These are phyloP conservation scores for Hymenoscyphus salicellus DNA, from an alignment of 2,329 filamentous ascomycete species.

Conservation along the genomic window DNA sequence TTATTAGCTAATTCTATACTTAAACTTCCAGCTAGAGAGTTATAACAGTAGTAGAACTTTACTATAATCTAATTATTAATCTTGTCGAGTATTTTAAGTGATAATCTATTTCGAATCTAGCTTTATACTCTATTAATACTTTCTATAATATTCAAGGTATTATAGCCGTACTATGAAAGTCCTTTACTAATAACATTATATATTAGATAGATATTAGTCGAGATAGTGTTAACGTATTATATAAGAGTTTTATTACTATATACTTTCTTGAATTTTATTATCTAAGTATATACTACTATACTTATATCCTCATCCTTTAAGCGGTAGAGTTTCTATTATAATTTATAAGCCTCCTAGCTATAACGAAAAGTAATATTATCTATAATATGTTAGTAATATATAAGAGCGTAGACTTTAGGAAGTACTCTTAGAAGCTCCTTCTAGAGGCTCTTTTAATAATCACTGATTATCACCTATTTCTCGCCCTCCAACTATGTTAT, in stretches of 20 bases:
- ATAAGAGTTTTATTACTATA: background rate
- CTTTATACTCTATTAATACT: background rate
- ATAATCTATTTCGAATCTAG: background rate
- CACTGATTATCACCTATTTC: background rate
- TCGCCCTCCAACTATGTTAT: background rate
- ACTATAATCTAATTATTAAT: background rate
- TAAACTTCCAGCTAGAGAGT: background rate
- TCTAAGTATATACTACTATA: too few relatives aligned
- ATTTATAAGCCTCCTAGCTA: background rate
- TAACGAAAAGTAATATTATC: background rate
- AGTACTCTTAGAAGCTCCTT: background rate
- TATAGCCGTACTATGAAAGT: background rate
- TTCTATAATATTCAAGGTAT: background rate
- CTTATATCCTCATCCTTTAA: background rate
- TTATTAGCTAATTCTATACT: background rate
- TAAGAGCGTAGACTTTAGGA: background rate
- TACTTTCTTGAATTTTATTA: background rate
- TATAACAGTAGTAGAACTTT: background rate
- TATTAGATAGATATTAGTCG: background rate
- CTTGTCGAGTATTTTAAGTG: background rate
- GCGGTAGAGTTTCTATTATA: background rate
- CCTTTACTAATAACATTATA: background rate
- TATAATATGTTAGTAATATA: background rate
- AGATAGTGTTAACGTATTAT: background rate
- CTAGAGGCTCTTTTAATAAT: background rate